Evolutionary conservation across 768 basidiomycete species (phyloP).

Genomic region (Panus rudis): DNA sequence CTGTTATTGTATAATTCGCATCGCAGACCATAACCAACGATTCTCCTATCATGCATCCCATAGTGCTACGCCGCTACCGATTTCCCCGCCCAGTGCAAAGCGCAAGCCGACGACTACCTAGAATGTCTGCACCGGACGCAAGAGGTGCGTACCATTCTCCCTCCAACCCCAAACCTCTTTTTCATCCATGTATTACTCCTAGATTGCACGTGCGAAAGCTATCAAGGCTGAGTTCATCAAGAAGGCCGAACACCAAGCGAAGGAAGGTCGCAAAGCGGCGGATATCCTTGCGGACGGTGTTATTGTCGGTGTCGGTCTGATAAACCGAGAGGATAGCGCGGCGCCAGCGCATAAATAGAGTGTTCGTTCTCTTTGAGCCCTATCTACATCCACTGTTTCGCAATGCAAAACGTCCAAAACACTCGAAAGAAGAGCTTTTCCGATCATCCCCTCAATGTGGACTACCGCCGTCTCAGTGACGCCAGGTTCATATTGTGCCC

Average conservation of each 20-base stretch:
- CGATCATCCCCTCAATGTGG: too few relatives aligned
- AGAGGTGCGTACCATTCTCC: conserved; percentile 56
- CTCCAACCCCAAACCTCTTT: conserved; percentile 1
- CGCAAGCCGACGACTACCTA: conserved; percentile 77
- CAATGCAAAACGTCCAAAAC: too few relatives aligned
- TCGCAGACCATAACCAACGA: not conserved
- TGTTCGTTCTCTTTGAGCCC: too few relatives aligned
- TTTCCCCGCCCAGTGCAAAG: conserved; percentile 61
- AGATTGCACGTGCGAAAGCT: conserved; percentile 62
- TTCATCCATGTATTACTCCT: not conserved
- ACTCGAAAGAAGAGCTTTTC: too few relatives aligned
- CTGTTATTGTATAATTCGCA: not conserved
- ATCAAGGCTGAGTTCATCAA: conserved; percentile 68
- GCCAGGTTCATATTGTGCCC: too few relatives aligned
- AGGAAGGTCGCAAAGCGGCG: conserved; percentile 64
- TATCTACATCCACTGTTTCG: too few relatives aligned
- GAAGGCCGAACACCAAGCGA: conserved; percentile 56
- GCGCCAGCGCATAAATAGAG: too few relatives aligned
- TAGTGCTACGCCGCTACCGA: conserved; percentile 86
- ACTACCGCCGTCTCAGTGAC: too few relatives aligned
- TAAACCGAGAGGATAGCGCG: conserved; percentile 53
- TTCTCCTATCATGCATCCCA: not conserved
- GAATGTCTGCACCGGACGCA: conserved; percentile 87
- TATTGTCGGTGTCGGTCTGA: conserved; percentile 69
- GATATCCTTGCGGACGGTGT: conserved; percentile 69